Base-by-base conservation (phyloP, 108 stramenopile species). In the Seminavis robusta region DNA sequence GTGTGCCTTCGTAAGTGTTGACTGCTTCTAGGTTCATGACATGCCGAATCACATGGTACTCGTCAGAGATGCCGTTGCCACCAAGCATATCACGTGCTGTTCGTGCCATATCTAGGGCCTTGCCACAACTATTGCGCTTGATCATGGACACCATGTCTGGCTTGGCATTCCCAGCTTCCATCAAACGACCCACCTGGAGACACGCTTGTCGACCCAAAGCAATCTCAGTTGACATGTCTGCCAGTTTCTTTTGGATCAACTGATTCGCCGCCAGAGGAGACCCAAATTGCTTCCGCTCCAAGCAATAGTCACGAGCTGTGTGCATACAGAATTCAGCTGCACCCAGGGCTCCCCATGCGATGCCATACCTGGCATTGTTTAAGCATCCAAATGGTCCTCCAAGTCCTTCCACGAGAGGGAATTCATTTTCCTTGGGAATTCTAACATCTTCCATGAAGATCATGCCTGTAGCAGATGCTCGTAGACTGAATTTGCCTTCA, bases 1-100 rank as follows among this genome's bases (percentile, higher is more conserved):
- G 95, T 8, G 97, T 98, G 11, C 97, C 97, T 72, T 98, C 97
- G 64, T 98, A 98, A 0, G 97, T 98, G 72, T 96, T 97, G 38
- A 98, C 97, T 10, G 97, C 95, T 73, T 98, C 97, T 53, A 98
- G 56, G 43, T 97, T 97, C 75, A 91, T 79, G 57, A 87, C 68
- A 65, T 98, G 97, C 26, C 97, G 86, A 52, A 98, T 97, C 32
- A 97, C 72, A 54, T 95, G 94, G 61, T 98, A 98, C 70, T 98
- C 97, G 70, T 98, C 97, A 11, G 83, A 79, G 32, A 98, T 85
- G 13, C 97, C 97, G 62, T 98, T 98, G 10, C 94, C 97, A 15
- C 97, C 97, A 39, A 97, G 59, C 92, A 98, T 90, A 67, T 98
- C 97, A 23, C 97, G 66, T 4, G 86, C 80, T 23, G 29, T 48